phyloP scores from a whole-genome alignment of 2,329 filamentous ascomycete genomes.

The Diplodia intermedia region DNA sequence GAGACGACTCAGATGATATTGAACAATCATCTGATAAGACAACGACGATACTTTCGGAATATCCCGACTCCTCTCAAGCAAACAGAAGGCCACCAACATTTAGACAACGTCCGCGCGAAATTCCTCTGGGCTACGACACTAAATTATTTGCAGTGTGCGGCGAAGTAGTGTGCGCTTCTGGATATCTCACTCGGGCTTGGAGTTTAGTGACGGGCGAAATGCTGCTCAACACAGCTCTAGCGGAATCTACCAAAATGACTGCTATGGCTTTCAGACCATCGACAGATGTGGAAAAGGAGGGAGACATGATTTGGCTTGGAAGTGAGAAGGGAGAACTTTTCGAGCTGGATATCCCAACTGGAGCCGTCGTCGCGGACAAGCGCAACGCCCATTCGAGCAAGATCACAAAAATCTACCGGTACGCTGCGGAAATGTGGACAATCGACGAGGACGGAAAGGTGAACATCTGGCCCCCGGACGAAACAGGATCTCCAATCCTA shows the following conservation, averaged over 20 bases:
- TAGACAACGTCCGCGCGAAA: conserved; percentile 74
- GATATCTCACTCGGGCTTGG: conserved; percentile 88
- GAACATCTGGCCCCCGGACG: conserved; percentile 84
- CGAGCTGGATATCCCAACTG: conserved; percentile 81
- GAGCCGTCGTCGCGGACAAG: conserved; percentile 73
- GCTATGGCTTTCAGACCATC: conserved; percentile 87
- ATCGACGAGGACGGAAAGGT: conserved; percentile 88
- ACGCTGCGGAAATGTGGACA: conserved; percentile 91
- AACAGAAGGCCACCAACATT: conserved; percentile 84
- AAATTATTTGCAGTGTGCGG: conserved; percentile 88
- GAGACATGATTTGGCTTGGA: conserved; percentile 84
- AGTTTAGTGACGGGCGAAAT: conserved; percentile 81
- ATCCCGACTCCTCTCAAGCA: conserved; percentile 82
- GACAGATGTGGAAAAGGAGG: conserved; percentile 78
- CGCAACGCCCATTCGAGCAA: conserved; percentile 75
- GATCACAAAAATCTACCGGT: conserved; percentile 82
- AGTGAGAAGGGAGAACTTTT: conserved; percentile 87
- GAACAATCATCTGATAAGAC: conserved; percentile 57
- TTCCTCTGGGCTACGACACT: conserved; percentile 85
- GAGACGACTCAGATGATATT: conserved; percentile 58
- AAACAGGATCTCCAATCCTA: conserved; percentile 76
- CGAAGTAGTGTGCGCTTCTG: conserved; percentile 83
- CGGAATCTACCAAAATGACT: conserved; percentile 82
- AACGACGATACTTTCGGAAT: conserved; percentile 65
- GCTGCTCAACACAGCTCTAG: conserved; percentile 68